Conservation (phyloP, 2,329 filamentous ascomycete species). For the Rutstroemia sp. region DNA sequence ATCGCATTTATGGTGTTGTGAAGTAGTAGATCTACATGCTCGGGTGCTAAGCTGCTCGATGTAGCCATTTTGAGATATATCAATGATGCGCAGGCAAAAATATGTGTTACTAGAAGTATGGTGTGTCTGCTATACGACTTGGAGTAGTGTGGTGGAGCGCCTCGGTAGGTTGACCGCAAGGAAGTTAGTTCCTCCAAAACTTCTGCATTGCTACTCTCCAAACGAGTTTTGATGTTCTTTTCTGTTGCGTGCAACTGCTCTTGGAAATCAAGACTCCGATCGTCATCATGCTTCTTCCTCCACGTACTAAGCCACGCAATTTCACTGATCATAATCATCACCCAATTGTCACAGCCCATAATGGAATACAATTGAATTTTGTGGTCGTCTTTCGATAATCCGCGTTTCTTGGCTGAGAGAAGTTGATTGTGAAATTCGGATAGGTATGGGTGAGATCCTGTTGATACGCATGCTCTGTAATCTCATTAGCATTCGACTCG, state of each 20-base stretch:
- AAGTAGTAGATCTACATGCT: constrained; percentile 4
- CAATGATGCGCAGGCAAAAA: constrained; percentile 14
- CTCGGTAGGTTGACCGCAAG: neutral
- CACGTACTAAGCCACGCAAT: constrained; percentile 45
- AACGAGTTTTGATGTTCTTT: neutral
- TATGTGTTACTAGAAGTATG: constrained; percentile 10
- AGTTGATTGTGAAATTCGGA: constrained; percentile 23
- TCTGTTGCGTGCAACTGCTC: neutral
- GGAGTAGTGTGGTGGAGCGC: neutral
- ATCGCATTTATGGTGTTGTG: constrained; percentile 11
- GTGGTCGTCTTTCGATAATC: neutral
- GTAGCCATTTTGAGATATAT: constrained; percentile 16
- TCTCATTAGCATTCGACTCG: neutral
- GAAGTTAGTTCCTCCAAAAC: neutral
- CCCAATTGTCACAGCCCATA: constrained; percentile 49
- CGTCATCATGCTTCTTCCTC: constrained; percentile 43
- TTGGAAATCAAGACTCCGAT: constrained; percentile 26
- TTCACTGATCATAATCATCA: constrained; percentile 43
- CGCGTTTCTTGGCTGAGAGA: neutral
- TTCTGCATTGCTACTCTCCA: constrained; percentile 1
- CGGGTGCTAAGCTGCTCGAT: neutral
- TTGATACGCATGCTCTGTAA: constrained; percentile 36
- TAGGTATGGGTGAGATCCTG: constrained; percentile 33
- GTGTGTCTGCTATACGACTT: constrained; percentile 8
- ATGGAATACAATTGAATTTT: constrained; percentile 41